Evolutionary conservation across 108 stramenopile genomes (phyloP).

Genomic region (Cyclotella choctawhatcheeana): DNA sequence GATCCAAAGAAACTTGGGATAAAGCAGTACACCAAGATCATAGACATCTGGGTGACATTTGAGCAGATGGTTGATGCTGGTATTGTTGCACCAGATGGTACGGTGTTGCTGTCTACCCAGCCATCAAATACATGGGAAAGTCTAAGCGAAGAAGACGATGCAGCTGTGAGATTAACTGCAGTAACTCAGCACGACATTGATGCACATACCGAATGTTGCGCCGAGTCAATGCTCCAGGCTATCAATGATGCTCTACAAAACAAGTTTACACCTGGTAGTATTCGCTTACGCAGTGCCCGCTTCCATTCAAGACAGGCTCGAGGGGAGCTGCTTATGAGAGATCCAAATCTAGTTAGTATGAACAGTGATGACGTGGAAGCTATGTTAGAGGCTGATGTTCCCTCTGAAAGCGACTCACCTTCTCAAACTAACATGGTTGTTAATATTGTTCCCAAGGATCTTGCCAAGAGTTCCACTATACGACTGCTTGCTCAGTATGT

Average conservation of each 20-base stretch:
- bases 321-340: not conserved
- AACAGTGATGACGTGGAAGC: not conserved
- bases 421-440: not conserved
- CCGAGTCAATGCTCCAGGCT: not conserved
- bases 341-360: not conserved
- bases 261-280: not conserved
- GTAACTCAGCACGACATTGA: not conserved
- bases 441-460: not conserved
- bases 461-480: not conserved
- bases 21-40: not conserved
- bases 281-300: not conserved
- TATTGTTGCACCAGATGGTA: not conserved
- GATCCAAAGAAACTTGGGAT: not conserved
- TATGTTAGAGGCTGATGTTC: not conserved
- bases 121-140: not conserved
- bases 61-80: not conserved
- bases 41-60: not conserved
- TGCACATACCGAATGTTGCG: not conserved
- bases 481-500: not conserved
- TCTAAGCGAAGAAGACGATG: not conserved
- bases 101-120: not conserved
- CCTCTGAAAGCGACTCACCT: not conserved
- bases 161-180: conserved; percentile 3
- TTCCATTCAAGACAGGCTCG: not conserved
- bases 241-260: not conserved